Evolutionary conservation across 1,284 basidiomycete genomes (phyloP).

Genomic region (Athelia sp.): DNA sequence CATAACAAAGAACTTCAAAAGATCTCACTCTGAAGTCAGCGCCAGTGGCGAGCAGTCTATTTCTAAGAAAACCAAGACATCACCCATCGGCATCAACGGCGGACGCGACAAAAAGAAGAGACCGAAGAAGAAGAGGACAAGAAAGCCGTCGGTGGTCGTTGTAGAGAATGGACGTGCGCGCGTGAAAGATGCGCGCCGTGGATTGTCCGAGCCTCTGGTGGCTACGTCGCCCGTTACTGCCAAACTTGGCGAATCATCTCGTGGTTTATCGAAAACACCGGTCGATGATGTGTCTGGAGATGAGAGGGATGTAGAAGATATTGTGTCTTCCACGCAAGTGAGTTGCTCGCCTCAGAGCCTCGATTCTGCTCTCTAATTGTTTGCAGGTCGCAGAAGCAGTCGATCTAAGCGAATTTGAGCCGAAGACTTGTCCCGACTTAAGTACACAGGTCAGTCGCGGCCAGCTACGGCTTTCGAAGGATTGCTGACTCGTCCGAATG

Average conservation of each 20-base stretch:
- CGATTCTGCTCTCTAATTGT: no score
- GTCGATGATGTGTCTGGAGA: background rate
- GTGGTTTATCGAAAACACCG: background rate
- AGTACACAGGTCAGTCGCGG: no score
- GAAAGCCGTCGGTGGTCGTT: background rate
- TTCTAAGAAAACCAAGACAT: background rate
- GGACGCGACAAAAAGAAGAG: conserved; percentile 2
- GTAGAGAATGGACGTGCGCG: background rate
- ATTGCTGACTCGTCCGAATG: no score
- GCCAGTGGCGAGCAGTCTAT: background rate
- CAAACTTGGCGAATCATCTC: background rate
- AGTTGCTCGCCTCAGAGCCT: no score
- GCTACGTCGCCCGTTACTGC: background rate
- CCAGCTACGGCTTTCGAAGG: no score
- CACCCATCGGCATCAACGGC: background rate
- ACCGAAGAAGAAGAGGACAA: conserved; percentile 4
- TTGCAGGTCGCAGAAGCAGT: no score
- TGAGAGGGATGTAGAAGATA: background rate
- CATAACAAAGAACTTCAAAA: conserved; percentile 10
- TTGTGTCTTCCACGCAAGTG: background rate
- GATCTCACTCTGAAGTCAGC: conserved; percentile 12
- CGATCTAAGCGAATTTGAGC: no score
- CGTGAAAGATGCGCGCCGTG: background rate
- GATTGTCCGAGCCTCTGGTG: background rate
- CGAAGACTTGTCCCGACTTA: no score